phyloP scores from a whole-genome alignment of 371 early-diverging fungal genomes.

The Mucor velutinosus region DNA sequence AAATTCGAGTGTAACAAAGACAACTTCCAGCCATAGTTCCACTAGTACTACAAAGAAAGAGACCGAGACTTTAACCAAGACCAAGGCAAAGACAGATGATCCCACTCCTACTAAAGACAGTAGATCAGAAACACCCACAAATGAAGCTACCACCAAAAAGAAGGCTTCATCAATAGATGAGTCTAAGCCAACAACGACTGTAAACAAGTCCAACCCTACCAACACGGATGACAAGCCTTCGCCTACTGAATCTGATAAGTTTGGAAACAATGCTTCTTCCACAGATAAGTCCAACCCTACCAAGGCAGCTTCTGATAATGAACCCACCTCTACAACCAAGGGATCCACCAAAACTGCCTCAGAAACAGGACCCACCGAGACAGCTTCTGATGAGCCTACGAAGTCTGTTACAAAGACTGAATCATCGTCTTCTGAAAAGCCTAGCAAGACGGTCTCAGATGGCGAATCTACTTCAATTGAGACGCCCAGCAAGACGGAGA shows the following conservation, averaged over 20 bases:
- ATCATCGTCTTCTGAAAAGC: background rate
- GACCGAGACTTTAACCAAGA: background rate
- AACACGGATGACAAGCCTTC: background rate
- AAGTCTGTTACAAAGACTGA: background rate
- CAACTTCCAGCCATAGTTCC: slow-evolving; percentile 7
- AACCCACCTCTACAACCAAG: background rate
- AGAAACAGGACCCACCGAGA: background rate
- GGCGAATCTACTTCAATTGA: background rate
- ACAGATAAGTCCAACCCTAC: background rate
- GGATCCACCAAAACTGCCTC: background rate
- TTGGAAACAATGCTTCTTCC: background rate
- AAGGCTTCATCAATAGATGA: background rate
- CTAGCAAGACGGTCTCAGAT: background rate
- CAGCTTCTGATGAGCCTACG: background rate
- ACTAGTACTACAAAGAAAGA: background rate
- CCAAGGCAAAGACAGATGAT: background rate
- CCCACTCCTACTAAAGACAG: background rate
- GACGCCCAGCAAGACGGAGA: background rate
- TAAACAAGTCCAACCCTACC: slow-evolving; percentile 11
- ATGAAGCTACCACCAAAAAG: background rate
- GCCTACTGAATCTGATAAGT: slow-evolving; percentile 1
- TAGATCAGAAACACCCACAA: background rate
- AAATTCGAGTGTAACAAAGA: slow-evolving; percentile 15
- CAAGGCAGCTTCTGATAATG: slow-evolving; percentile 1
- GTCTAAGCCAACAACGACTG: slow-evolving; percentile 6